Evolutionary conservation across 148 eudicot genomes (phyloP), one percentile per base, ranked within the genome.

Genomic region (Silene conica): DNA sequence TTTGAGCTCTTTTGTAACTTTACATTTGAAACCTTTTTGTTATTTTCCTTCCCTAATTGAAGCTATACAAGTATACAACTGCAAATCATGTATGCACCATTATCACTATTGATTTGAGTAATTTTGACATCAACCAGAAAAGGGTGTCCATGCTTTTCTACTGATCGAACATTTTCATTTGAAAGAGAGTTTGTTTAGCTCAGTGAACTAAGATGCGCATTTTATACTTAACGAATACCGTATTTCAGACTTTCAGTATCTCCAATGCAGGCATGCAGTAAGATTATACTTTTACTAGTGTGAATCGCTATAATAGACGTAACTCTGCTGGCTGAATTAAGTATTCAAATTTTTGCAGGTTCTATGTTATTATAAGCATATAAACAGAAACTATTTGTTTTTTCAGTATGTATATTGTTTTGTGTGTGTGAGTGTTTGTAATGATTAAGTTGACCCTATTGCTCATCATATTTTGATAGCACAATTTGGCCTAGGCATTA

Each of bases 51-150:
- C 8, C 41, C 45, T 52, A 23, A 28, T 41, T 21, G 68, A 10
- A 31, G 73, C 62, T 71, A 71, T 70, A 31, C 75, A 65, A 20
- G 25, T 71, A 71, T 70, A 31, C 75, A 64, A 20, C 38, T 7
- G 15, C 19, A 22, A 23, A 48, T 68, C 0, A 8, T 70, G 78
- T 74, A 79, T 56, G 70, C 38, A 63, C 26, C 50, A 18, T 56
- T 75, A 19, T 14, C 23, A 67, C 28, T 54, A 59, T 63, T 61
- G 16, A 50, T 48, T 56, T 59, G 31, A 72, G 25, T 62, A 8
- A 4, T 56, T 69, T 57, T 25, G 38, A 57, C 23, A 10, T 3
- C 21, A 59, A 64, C 5, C 11, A 70, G 28, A 45, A 63, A 64
- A 54, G 23, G 19, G 0, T 58, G 14, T 8, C 58, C 15, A 26